Percentiles rank a stretch among this genome's conserved stretches.
phyloP scores from a whole-genome alignment of 768 basidiomycete genomes.

The Auriscalpium vulgare region DNA sequence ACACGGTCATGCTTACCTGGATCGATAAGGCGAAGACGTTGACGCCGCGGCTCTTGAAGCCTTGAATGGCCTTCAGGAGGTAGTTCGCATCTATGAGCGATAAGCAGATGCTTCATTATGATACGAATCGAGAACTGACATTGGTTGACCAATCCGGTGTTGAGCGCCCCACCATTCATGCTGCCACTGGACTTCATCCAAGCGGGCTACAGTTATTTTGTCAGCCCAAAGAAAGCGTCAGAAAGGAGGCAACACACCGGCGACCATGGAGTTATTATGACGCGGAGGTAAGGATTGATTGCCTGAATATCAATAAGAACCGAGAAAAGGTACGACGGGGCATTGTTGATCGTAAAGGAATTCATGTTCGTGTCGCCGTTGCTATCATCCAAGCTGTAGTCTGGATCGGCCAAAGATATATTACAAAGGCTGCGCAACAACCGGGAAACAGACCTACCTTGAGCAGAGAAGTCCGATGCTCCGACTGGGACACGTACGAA shows the following conservation, averaged over 20 bases:
- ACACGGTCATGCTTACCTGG: conserved; percentile 20
- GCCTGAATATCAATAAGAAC: conserved; percentile 23
- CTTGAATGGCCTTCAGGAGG: conserved; percentile 58
- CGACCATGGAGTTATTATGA: conserved; percentile 61
- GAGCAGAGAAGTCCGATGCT: conserved; percentile 26
- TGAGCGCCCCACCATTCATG: conserved; percentile 53
- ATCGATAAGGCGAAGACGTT: conserved; percentile 50
- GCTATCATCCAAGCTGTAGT: conserved; percentile 25
- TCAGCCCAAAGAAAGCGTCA: neutral
- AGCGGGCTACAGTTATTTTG: conserved; percentile 33
- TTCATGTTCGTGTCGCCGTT: conserved; percentile 22
- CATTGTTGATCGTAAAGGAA: conserved; percentile 21
- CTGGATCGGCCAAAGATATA: conserved; percentile 5
- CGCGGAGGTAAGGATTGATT: conserved; percentile 16
- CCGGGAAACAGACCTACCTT: conserved; percentile 4
- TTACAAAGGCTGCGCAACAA: too few species aligned
- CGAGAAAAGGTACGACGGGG: conserved; percentile 26
- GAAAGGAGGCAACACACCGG: conserved; percentile 35
- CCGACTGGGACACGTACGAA: conserved; percentile 21
- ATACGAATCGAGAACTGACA: conserved; percentile 25
- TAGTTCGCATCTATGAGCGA: conserved; percentile 24
- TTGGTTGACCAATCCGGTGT: conserved; percentile 20
- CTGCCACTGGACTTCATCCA: conserved; percentile 63
- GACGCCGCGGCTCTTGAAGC: conserved; percentile 49
- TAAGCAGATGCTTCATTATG: conserved; percentile 14